Evolutionary conservation across 2,329 filamentous ascomycete genomes (phyloP), one percentile per base, ranked within the genome.

Genomic region (Sporothrix globosa): DNA sequence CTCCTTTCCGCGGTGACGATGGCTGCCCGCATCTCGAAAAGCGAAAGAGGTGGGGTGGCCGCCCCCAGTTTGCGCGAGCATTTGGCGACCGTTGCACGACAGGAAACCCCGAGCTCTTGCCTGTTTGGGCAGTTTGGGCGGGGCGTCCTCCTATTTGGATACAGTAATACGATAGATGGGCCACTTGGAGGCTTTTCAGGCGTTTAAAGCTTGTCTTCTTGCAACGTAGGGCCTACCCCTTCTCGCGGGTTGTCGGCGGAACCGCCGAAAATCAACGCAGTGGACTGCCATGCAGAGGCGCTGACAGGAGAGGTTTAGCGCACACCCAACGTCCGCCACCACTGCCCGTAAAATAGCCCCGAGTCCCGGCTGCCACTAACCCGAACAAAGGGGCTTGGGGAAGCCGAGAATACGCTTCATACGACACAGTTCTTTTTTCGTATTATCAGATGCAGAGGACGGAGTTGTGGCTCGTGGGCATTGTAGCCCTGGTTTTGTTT

Each of bases 221-320:
- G 5, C 27, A 4, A 4, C 27, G 27, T 27, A 27, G 2, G 27
- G 27, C 27, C 27, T 30, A 7, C 17, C 24, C 17, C 24, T 19
- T 9, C 4, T 63, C 60, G 60, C 60, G 60, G 60, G 60, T 63
- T 46, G 60, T 63, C 60, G 60, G 60, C 60, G 60, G 60, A 48
- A 63, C 60, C 60, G 30, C 60, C 60, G 60, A 63, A 63, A 34
- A 9, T 34, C 34, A 34, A 9, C 6, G 34, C 34, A 34, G 34
- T 34, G 34, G 44, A 48, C 58, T 21, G 34, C 56, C 30, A 21
- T 60, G 21, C 19, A 60, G 56, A n/a, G 30, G 30, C 54, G 54
- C 10, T 34, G 54, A 19, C 34, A 4, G 27, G 13, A 19, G 53
- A 17, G 30, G 53, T 27, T 34, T 30, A 21, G 34, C 7, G 34